Evolutionary conservation across 164 flowering plant genomes (phyloP).

Genomic region (Umbilicus rupestris): DNA sequence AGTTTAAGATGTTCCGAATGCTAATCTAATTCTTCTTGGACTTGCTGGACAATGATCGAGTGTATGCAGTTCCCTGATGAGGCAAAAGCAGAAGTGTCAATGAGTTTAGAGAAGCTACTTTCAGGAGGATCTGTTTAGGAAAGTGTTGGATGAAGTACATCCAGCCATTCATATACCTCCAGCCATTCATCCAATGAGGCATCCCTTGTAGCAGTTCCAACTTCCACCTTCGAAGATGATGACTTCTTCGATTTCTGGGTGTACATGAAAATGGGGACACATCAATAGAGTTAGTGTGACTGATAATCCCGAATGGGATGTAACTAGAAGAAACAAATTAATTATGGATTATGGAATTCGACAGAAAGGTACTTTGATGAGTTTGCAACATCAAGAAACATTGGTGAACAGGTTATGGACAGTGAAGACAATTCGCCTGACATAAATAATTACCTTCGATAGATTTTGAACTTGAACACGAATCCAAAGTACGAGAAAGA

Average conservation of each 20-base stretch:
- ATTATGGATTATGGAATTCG: too few species aligned
- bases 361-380: too few species aligned
- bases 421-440: not conserved
- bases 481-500: constrained; percentile 60
- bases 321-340: too few species aligned
- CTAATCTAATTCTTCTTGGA: not conserved
- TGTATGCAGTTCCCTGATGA: constrained; percentile 1
- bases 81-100: not conserved
- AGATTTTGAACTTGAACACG: constrained; percentile 56
- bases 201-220: constrained; percentile 1
- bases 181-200: constrained; percentile 1
- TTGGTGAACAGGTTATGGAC: not conserved
- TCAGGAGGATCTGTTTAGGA: not conserved
- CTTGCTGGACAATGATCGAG: not conserved
- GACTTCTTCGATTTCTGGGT: not conserved
- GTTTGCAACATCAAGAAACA: not conserved
- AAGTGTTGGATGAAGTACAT: not conserved
- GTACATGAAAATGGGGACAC: not conserved
- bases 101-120: not conserved
- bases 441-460: constrained; percentile 49
- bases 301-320: too few species aligned
- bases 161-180: constrained; percentile 1
- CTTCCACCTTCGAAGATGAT: constrained; percentile 3
- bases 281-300: not conserved
- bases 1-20: not conserved